Conservation (phyloP, 345 rosid species). For the Hevea brasiliensis region DNA sequence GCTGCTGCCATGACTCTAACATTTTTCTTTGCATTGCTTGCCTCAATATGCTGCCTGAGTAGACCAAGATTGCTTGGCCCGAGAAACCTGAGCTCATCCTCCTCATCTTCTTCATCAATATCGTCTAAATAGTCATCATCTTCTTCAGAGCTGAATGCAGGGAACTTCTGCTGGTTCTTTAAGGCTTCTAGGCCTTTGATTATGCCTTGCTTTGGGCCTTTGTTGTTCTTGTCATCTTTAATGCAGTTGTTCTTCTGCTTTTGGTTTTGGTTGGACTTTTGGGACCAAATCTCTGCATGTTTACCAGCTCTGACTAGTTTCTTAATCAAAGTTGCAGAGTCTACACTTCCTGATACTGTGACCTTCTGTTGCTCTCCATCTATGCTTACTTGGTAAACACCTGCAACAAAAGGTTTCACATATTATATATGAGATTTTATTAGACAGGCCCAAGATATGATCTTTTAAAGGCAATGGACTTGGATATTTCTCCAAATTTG, state of each 20-base stretch:
- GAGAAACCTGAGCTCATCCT: constrained; percentile 40
- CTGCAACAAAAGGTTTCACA: constrained; percentile 28
- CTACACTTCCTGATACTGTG: constrained; percentile 66
- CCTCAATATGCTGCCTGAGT: constrained; percentile 41
- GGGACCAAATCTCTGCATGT: constrained; percentile 76
- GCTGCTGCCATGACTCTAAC: constrained; percentile 24
- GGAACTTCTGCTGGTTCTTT: constrained; percentile 48
- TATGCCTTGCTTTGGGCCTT: constrained; percentile 49
- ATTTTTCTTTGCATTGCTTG: constrained; percentile 47
- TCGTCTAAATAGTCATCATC: constrained; percentile 46
- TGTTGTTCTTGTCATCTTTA: constrained; percentile 44
- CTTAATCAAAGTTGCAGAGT: constrained; percentile 60
- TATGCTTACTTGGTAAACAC: constrained; percentile 66
- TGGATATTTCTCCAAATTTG: background rate
- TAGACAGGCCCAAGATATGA: background rate
- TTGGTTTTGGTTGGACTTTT: constrained; percentile 48
- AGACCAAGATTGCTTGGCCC: constrained; percentile 33
- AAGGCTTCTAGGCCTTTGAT: constrained; percentile 45
- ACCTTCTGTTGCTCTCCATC: constrained; percentile 81
- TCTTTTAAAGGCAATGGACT: background rate
- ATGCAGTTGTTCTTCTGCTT: constrained; percentile 35
- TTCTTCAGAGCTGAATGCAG: constrained; percentile 37
- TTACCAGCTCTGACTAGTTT: constrained; percentile 70
- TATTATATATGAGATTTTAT: background rate
- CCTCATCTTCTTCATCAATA: constrained; percentile 39